Base-by-base conservation (phyloP, 331 rosid species). In the Saraca asoca region DNA sequence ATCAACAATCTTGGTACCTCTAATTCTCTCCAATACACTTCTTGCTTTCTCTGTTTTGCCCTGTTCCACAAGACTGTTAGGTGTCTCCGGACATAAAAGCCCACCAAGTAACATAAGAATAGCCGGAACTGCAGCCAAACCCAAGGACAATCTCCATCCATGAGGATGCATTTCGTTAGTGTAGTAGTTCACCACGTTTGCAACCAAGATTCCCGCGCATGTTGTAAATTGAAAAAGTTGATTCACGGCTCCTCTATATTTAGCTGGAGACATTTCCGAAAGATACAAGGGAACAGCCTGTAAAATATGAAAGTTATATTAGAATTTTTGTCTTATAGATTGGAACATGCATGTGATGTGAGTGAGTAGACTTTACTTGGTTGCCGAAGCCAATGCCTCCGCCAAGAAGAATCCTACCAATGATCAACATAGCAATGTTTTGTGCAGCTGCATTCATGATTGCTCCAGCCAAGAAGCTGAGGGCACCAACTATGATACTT, bases 281-380 rank as follows among this genome's bases (percentile, higher is more conserved):
- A 87, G 89, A 68, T 87, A 87, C 62, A 87, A 65, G 0, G 93
- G 93, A 64, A 83, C 89, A n/a, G 93, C 93, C 87, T 86, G 84
- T 24, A 24, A 24, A 24, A 24, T 3, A 24, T 24, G 31, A 24
- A n/a, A n/a, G 31, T 24, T 3, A 24, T 3, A 24, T 24, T 24
- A 24, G 31, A 24, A 24, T 1, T 24, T 24, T 1, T 1, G 3
- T 1, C 31, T 24, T 24, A 24, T 3, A 24, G 31, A 24, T 24
- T 24, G 31, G 31, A 24, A n/a, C n/a, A n/a, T n/a, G n/a, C n/a
- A n/a, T n/a, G n/a, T n/a, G 31, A 24, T 24, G 31, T 24, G 31
- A 24, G 31, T 24, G 31, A 24, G 1, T 24, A 6, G 5, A 9
- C 10, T 39, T 72, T 76, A 82, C 91, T 56, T 85, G 95, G 44